phyloP scores from a whole-genome alignment of 1,284 basidiomycete species.

The Austroboletus niveus region DNA sequence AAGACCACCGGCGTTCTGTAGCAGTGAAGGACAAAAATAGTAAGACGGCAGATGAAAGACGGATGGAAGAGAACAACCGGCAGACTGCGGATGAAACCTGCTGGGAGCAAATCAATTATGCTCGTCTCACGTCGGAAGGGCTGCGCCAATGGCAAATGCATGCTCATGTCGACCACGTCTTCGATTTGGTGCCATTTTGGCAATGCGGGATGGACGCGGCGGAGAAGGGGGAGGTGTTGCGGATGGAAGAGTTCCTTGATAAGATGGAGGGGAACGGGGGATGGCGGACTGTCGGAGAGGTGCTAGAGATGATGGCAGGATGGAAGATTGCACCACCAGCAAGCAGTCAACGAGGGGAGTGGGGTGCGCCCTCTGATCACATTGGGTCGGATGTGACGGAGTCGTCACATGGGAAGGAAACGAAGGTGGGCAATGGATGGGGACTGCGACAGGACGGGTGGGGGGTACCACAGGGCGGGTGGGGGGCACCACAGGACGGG shows the following conservation, averaged over 20 bases:
- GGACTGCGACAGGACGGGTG: conserved; percentile 1
- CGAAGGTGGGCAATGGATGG: not conserved
- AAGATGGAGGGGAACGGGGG: conserved; percentile 33
- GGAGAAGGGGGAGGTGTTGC: conserved; percentile 44
- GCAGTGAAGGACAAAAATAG: conserved; percentile 18
- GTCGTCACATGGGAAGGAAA: conserved; percentile 10
- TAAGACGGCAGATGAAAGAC: not conserved
- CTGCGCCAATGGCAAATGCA: conserved; percentile 50
- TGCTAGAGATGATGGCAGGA: conserved; percentile 24
- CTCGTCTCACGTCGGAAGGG: conserved; percentile 37
- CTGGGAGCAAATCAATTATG: conserved; percentile 23
- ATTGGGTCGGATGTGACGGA: conserved; percentile 22
- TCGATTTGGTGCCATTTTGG: conserved; percentile 56
- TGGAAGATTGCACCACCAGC: conserved; percentile 8
- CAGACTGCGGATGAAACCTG: conserved; percentile 12
- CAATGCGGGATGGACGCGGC: conserved; percentile 50
- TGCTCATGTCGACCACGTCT: conserved; percentile 45
- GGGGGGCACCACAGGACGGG: conserved; percentile 3
- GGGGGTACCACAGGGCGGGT: not conserved
- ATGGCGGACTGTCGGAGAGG: conserved; percentile 28
- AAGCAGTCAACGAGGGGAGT: conserved; percentile 7
- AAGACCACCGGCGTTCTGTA: conserved; percentile 22
- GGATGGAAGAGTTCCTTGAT: conserved; percentile 51
- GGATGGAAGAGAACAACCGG: conserved; percentile 3
- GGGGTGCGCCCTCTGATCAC: conserved; percentile 14